Evolutionary conservation across 2,329 filamentous ascomycete genomes (phyloP).

Genomic region (Aureobasidium sp.): DNA sequence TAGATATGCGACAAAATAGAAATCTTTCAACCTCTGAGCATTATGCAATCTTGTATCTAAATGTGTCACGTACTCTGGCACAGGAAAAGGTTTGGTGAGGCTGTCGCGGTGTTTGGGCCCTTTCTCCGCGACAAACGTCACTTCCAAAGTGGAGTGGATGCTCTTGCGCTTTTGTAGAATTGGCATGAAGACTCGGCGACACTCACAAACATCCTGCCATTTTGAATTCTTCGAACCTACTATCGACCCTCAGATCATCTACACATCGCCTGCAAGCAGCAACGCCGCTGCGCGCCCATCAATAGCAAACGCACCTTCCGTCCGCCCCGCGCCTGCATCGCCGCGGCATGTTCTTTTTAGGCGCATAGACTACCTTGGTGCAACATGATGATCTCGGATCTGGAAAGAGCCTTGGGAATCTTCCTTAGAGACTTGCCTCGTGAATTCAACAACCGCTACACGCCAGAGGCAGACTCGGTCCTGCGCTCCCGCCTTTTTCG

Average conservation of each 20-base stretch:
- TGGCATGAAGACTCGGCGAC: not conserved
- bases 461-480: conserved; percentile 59
- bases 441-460: conserved; percentile 69
- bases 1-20: not conserved
- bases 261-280: not conserved
- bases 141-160: not conserved
- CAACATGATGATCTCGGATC: conserved; percentile 34
- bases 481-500: conserved; percentile 78
- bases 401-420: conserved; percentile 65
- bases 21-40: not conserved
- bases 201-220: not conserved
- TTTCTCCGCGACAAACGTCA: not conserved
- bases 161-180: not conserved
- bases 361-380: conserved; percentile 3
- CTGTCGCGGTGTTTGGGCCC: not conserved
- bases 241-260: not conserved
- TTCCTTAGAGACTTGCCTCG: conserved; percentile 72
- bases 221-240: not conserved
- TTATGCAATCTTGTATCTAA: not conserved
- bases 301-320: not conserved
- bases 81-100: not conserved
- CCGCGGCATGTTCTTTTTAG: conserved; percentile 11
- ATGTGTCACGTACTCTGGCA: not conserved
- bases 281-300: not conserved
- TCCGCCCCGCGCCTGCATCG: not conserved